A percentile compares a stretch with the other conserved stretches of the same genome.
phyloP scores from a whole-genome alignment of 805 yeast species.

The Wickerhamiella azymoides region DNA sequence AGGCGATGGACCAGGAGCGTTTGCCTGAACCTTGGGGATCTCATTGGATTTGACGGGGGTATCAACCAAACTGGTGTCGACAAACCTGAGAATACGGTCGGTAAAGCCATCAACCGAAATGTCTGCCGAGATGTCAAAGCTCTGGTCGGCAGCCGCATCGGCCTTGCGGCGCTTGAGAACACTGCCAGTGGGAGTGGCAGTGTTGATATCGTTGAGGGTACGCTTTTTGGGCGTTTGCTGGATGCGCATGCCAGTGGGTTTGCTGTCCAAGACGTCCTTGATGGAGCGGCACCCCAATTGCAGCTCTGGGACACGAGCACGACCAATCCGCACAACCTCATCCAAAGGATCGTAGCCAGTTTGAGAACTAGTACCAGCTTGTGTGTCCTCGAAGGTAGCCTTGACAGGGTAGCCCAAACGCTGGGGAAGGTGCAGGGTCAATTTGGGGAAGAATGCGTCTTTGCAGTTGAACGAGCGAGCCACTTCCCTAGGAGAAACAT shows the following conservation, averaged over 20 bases:
- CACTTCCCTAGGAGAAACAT: slow-evolving; percentile 14
- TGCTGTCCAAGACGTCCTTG: slow-evolving; percentile 1
- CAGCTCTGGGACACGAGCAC: slow-evolving; percentile 8
- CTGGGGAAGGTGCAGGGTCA: slow-evolving; percentile 16
- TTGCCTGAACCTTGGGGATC: slow-evolving; percentile 14
- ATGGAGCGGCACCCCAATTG: slow-evolving; percentile 6
- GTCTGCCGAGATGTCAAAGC: slow-evolving; percentile 3
- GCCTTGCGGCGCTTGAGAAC: slow-evolving; percentile 7
- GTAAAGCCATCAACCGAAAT: slow-evolving; percentile 14
- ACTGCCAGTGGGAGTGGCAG: slow-evolving; percentile 7
- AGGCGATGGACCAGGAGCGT: slow-evolving; percentile 21
- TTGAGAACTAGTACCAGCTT: slow-evolving; percentile 9
- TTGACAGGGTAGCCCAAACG: slow-evolving; percentile 18
- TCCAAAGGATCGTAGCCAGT: slow-evolving; percentile 11
- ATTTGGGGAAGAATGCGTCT: slow-evolving; percentile 18
- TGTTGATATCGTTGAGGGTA: slow-evolving; percentile 8
- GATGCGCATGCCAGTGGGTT: background rate
- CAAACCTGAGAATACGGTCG: slow-evolving; percentile 25
- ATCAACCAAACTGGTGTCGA: slow-evolving; percentile 26
- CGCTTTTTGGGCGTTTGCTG: slow-evolving; percentile 10
- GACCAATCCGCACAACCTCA: slow-evolving; percentile 9
- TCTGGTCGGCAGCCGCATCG: background rate
- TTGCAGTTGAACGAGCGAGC: slow-evolving; percentile 18
- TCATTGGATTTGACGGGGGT: slow-evolving; percentile 21
- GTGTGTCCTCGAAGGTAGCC: slow-evolving; percentile 24